Evolutionary conservation across 805 yeast species (phyloP).

Genomic region (Ogataea paraovalis): DNA sequence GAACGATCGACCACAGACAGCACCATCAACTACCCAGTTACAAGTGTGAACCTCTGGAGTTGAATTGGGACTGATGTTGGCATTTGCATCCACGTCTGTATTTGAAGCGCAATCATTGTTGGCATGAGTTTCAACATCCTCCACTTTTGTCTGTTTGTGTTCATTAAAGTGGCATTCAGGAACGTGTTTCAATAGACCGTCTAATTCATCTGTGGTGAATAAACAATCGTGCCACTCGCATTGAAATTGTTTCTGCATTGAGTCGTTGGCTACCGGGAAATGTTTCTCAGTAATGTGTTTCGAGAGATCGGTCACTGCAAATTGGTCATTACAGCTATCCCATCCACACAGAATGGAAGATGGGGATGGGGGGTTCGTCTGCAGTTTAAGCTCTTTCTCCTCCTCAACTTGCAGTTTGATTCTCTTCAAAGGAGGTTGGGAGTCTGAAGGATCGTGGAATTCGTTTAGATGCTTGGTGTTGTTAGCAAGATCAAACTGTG

Average conservation of each 20-base stretch:
- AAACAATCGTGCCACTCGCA: constrained; percentile 82
- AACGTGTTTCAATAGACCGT: constrained; percentile 56
- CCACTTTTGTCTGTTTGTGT: background rate
- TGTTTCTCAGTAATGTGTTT: constrained; percentile 52
- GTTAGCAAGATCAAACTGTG: constrained; percentile 12
- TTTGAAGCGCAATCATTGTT: no score
- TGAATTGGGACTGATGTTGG: background rate
- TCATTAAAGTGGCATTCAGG: constrained; percentile 27
- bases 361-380: constrained; percentile 34
- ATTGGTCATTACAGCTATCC: constrained; percentile 52
- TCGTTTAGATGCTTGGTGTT: background rate
- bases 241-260: constrained; percentile 23
- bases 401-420: background rate
- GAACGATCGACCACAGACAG: constrained; percentile 50
- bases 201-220: constrained; percentile 49
- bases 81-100: no score
- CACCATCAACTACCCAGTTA: constrained; percentile 35
- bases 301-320: constrained; percentile 38
- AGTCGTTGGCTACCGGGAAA: constrained; percentile 18
- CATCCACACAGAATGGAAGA: constrained; percentile 51
- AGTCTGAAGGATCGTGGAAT: background rate
- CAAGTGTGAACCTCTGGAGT: constrained; percentile 25
- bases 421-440: background rate
- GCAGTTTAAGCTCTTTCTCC: constrained; percentile 23
- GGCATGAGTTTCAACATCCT: no score